Conservation (phyloP, 331 rosid genomes). For the Prunus yedoensis region DNA sequence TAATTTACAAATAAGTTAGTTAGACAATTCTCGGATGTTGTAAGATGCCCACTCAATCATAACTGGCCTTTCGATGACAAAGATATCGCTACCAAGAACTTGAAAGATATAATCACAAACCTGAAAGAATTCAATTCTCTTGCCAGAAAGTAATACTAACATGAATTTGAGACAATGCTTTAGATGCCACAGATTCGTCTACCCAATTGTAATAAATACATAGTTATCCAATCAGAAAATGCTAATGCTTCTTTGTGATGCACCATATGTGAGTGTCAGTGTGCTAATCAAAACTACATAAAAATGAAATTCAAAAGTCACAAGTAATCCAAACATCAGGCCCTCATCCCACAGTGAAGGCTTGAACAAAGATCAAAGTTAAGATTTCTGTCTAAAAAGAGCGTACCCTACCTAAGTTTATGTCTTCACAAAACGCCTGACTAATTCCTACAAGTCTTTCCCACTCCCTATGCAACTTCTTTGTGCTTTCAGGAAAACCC, state of each 20-base stretch:
- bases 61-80: background rate
- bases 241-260: background rate
- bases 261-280: background rate
- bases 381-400: background rate
- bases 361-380: background rate
- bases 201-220: background rate
- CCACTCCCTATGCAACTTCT: conserved; percentile 5
- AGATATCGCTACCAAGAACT: background rate
- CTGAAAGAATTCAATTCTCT: background rate
- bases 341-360: background rate
- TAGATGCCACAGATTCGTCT: background rate
- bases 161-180: conserved; percentile 2
- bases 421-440: background rate
- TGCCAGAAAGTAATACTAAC: background rate
- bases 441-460: background rate
- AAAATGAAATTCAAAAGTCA: background rate
- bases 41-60: background rate
- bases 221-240: background rate
- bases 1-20: background rate
- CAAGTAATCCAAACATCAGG: background rate
- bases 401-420: background rate
- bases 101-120: background rate
- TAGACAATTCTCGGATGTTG: background rate
- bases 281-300: background rate
- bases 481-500: conserved; percentile 1